Percentiles rank a stretch among this genome's conserved stretches.
Conservation (phyloP, 2,329 filamentous ascomycete species). For the Ascosphaera aggregata region DNA sequence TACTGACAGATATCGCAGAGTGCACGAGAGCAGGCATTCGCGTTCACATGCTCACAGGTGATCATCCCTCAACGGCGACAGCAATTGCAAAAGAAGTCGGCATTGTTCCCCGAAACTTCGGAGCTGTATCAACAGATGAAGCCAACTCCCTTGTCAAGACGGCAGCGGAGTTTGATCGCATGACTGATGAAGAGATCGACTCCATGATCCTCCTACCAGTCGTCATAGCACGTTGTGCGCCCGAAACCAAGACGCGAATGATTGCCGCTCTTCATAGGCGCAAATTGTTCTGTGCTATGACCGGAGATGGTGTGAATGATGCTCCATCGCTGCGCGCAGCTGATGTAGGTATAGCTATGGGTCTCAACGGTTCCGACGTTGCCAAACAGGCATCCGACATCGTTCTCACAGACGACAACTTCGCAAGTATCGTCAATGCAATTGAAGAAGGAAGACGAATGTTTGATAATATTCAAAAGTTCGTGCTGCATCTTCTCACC, state of each 20-base stretch:
- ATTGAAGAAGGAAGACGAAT: slow-evolving; percentile 66
- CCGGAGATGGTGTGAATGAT: slow-evolving; percentile 73
- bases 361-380: slow-evolving; percentile 59
- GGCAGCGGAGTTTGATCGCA: slow-evolving; percentile 30
- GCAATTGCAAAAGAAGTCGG: slow-evolving; percentile 35
- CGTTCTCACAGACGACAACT: slow-evolving; percentile 52
- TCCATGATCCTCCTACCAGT: slow-evolving; percentile 49
- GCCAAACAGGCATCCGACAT: slow-evolving; percentile 53
- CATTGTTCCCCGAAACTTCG: slow-evolving; percentile 26
- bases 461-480: slow-evolving; percentile 75
- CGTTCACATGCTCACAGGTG: slow-evolving; percentile 34
- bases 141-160: slow-evolving; percentile 29
- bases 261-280: slow-evolving; percentile 67
- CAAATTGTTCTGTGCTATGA: slow-evolving; percentile 60
- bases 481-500: slow-evolving; percentile 31
- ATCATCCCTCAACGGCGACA: slow-evolving; percentile 32
- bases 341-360: slow-evolving; percentile 80
- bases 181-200: slow-evolving; percentile 33
- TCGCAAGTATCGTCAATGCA: slow-evolving; percentile 62
- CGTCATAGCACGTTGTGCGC: slow-evolving; percentile 65
- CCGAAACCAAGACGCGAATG: slow-evolving; percentile 75
- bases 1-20: slow-evolving; percentile 8
- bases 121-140: slow-evolving; percentile 21
- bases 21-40: slow-evolving; percentile 31
- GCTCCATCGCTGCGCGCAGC: slow-evolving; percentile 57